phyloP scores from a whole-genome alignment of 208 protist species.

The Leishmania tropica region DNA sequence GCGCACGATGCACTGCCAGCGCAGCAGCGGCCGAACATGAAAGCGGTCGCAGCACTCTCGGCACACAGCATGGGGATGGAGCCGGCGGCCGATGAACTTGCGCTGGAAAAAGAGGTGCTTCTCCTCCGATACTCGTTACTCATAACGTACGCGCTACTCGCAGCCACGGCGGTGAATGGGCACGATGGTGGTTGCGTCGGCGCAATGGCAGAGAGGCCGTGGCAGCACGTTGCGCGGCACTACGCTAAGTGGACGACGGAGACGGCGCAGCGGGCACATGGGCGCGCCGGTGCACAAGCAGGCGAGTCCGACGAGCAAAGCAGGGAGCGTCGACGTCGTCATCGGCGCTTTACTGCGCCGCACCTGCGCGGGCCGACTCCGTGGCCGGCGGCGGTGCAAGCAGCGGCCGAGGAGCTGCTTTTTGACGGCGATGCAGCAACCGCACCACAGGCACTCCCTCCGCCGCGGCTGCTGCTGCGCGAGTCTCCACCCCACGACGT shows the following conservation, averaged over 20 bases:
- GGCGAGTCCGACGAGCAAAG: neutral
- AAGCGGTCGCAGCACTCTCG: neutral
- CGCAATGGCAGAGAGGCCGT: neutral
- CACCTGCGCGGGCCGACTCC: neutral
- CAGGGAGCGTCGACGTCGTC: neutral
- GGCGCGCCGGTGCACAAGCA: neutral
- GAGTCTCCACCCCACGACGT: constrained; percentile 12
- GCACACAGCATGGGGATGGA: neutral
- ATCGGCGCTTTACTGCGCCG: neutral
- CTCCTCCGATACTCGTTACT: constrained; percentile 18
- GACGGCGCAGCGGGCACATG: neutral
- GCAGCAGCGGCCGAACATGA: neutral
- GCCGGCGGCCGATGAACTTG: neutral
- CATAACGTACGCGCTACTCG: constrained; percentile 20
- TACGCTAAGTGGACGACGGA: constrained; percentile 8
- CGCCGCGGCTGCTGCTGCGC: constrained; percentile 13
- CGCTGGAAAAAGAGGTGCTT: constrained; percentile 4
- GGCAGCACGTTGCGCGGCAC: neutral
- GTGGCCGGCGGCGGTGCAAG: neutral
- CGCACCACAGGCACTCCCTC: neutral
- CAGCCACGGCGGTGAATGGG: neutral
- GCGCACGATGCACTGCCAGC: neutral
- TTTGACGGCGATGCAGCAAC: neutral
- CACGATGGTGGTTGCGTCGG: neutral
- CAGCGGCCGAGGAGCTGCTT: neutral